Conservation (phyloP, 768 basidiomycete genomes). For the Tylopilus sp. region DNA sequence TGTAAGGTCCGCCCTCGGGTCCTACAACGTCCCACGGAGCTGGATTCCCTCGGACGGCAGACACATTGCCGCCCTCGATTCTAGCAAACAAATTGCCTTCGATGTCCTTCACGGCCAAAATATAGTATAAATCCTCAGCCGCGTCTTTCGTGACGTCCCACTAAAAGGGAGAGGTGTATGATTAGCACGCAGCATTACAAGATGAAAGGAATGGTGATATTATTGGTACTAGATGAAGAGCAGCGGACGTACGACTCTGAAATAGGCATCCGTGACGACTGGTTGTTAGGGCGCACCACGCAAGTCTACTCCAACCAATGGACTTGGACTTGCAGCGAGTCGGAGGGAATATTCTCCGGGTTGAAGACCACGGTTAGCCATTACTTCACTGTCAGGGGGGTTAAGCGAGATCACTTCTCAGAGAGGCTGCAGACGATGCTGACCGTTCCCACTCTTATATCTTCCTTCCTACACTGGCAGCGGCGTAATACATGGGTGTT, state of each 20-base stretch:
- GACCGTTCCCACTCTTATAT: neutral
- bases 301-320: neutral
- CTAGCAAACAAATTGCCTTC: neutral
- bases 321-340: neutral
- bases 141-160: neutral
- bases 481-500: too few relatives aligned
- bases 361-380: neutral
- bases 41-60: neutral
- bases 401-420: neutral
- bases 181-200: neutral
- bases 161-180: neutral
- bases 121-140: neutral
- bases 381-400: neutral
- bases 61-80: neutral
- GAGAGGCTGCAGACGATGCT: neutral
- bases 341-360: neutral
- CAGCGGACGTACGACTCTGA: neutral
- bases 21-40: neutral
- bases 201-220: neutral
- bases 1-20: neutral
- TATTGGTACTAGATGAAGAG: neutral
- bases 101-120: neutral
- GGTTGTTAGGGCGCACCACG: neutral
- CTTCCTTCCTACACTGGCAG: neutral
- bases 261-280: neutral